A percentile compares a stretch with the other conserved stretches of the same genome.
phyloP scores from a whole-genome alignment of 2,329 filamentous ascomycete genomes.

The Chrysosporium queenslandicum region DNA sequence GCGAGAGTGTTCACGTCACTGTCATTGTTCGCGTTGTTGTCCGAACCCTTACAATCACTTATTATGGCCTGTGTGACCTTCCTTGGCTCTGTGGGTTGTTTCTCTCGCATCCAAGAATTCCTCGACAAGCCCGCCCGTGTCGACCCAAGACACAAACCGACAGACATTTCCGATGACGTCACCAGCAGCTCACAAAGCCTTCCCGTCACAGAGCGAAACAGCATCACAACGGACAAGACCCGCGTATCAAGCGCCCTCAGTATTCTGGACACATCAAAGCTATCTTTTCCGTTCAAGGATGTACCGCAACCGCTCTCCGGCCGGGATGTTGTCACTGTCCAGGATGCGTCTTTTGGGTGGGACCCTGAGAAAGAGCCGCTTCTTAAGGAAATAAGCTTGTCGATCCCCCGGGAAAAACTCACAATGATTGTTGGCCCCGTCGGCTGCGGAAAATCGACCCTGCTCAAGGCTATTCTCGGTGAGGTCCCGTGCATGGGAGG shows the following conservation, averaged over 20 bases:
- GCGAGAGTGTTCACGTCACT: slow-evolving; percentile 40
- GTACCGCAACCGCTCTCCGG: slow-evolving; percentile 12
- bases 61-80: slow-evolving; percentile 40
- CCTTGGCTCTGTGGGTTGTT: slow-evolving; percentile 39
- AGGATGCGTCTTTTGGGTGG: slow-evolving; percentile 42
- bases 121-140: slow-evolving; percentile 28
- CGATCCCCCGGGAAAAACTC: slow-evolving; percentile 35
- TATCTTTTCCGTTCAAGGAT: slow-evolving; percentile 15
- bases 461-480: slow-evolving; percentile 39
- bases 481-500: slow-evolving; percentile 33
- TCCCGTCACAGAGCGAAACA: slow-evolving; percentile 5
- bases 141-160: slow-evolving; percentile 21
- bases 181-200: slow-evolving; percentile 12
- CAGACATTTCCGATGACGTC: slow-evolving; percentile 8
- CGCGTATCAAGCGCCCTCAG: slow-evolving; percentile 10
- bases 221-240: slow-evolving; percentile 11
- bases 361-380: slow-evolving; percentile 34
- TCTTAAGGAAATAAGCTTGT: slow-evolving; percentile 35
- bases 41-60: slow-evolving; percentile 38
- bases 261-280: slow-evolving; percentile 1
- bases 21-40: slow-evolving; percentile 39
- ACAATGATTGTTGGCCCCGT: slow-evolving; percentile 44
- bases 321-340: slow-evolving; percentile 31
- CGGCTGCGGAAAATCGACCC: slow-evolving; percentile 45
- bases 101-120: slow-evolving; percentile 40